Base-by-base conservation (phyloP, 2,329 filamentous ascomycete genomes). In the Sporothrix schenckii region DNA sequence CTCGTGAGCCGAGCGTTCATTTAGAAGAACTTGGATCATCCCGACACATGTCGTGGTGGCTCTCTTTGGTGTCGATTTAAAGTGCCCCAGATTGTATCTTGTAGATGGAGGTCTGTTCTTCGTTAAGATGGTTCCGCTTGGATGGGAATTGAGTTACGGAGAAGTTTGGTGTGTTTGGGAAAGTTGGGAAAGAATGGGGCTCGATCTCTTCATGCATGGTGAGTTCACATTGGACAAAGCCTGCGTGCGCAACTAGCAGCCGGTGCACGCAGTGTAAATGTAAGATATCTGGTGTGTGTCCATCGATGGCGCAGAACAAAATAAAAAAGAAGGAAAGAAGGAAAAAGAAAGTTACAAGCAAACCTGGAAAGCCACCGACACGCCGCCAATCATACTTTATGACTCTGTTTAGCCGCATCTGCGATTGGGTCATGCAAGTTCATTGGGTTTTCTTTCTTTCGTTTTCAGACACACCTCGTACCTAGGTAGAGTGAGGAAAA, bases 1-100 rank as follows among this genome's bases (percentile, higher is more conserved):
- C 63, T 66, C 63, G 63, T 66, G 63, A 53, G 34, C 63, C 63
- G 47, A 66, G 27, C 39, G 4, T 9, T 66, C 27, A 30, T 21
- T 7, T 53, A 13, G 47, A 21, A n/a, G 63, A 52, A 27, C 61
- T n/a, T n/a, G 14, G 47, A 52, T 16, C 21, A 39, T 34, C 44
- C 61, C 44, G 47, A 65, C 52, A 39, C 27, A 39, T 47, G 10
- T 2, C 27, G 27, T 66, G 24, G 14, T 50, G 63, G 47, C 41
- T 16, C 63, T 16, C 1, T 66, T 50, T 39, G 47, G 7, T 34
- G 16, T 24, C 47, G 5, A 2, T 10, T 34, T 11, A 7, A 66
- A 41, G 49, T 5, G 7, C 63, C 24, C 58, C 39, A 47, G 58
- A 63, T 63, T 47, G 2, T 47, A 47, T 47, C 58, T 63, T 63